Evolutionary conservation across 371 early-diverging fungal species (phyloP).

Genomic region (Dentiscutata heterogama): DNA sequence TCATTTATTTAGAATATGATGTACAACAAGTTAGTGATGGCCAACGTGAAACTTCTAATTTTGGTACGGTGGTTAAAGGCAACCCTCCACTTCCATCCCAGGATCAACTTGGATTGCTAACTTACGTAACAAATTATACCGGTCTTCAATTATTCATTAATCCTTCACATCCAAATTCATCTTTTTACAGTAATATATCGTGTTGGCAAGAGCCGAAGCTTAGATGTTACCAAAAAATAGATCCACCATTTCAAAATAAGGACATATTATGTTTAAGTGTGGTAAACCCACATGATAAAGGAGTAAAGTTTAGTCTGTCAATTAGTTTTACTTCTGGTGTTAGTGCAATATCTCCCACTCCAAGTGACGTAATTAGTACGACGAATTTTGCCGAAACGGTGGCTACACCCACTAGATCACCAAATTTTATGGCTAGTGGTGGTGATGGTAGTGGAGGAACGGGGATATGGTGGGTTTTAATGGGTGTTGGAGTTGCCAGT

Average conservation of each 20-base stretch:
- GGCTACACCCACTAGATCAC: neutral
- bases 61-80: neutral
- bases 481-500: neutral
- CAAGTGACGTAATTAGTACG: neutral
- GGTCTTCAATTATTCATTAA: conserved; percentile 12
- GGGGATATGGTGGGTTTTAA: neutral
- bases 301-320: neutral
- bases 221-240: neutral
- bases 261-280: neutral
- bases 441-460: neutral
- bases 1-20: neutral
- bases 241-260: neutral
- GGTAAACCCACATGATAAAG: neutral
- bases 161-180: neutral
- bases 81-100: neutral
- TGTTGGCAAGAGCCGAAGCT: neutral
- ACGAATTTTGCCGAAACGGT: neutral
- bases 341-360: neutral
- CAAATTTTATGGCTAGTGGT: neutral
- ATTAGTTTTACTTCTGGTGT: neutral
- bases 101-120: neutral
- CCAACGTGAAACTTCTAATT: neutral
- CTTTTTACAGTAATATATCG: neutral
- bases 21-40: neutral
- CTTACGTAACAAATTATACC: conserved; percentile 15